Conservation (phyloP, 2,329 filamentous ascomycete genomes). For the Fusarium tupiense region DNA sequence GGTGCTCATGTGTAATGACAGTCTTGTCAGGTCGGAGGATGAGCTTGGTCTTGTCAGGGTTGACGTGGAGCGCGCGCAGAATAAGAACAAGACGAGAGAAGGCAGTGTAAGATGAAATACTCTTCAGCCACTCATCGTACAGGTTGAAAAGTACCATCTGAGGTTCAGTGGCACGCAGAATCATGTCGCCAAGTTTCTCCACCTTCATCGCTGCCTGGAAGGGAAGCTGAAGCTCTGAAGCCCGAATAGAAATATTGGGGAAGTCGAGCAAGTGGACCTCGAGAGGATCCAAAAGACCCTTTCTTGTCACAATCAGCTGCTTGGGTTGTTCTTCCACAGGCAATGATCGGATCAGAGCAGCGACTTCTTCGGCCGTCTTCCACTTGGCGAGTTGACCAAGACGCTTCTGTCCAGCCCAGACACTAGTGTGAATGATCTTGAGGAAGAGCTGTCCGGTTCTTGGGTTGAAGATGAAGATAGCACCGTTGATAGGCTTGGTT, state of each 20-base stretch:
- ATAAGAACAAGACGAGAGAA: conserved; percentile 97
- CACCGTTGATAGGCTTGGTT: conserved; percentile 98
- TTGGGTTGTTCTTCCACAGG: conserved; percentile 99
- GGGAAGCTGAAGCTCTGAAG: conserved; percentile 93
- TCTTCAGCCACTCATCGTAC: conserved; percentile 99
- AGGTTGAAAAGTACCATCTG: conserved; percentile 99
- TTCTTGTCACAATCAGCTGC: conserved; percentile 97
- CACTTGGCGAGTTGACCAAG: conserved; percentile 97
- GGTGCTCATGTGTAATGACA: conserved; percentile 97
- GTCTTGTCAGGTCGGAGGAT: conserved; percentile 96
- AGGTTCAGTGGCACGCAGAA: conserved; percentile 95
- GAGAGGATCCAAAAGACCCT: conserved; percentile 94
- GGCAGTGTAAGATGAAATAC: conserved; percentile 96
- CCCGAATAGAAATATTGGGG: conserved; percentile 98
- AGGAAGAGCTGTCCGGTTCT: conserved; percentile 96
- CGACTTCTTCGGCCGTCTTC: conserved; percentile 99
- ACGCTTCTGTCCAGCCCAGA: conserved; percentile 99
- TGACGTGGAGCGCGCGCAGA: conserved; percentile 93
- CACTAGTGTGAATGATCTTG: conserved; percentile 99
- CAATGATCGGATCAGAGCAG: conserved; percentile 91
- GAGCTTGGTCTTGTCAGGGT: conserved; percentile 98
- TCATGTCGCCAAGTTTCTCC: conserved; percentile 99
- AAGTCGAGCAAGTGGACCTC: conserved; percentile 98
- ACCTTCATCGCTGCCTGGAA: conserved; percentile 99
- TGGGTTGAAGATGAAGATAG: conserved; percentile 99